Base-by-base conservation (phyloP, 306 rosid species). In the Oemleria cerasiformis region DNA sequence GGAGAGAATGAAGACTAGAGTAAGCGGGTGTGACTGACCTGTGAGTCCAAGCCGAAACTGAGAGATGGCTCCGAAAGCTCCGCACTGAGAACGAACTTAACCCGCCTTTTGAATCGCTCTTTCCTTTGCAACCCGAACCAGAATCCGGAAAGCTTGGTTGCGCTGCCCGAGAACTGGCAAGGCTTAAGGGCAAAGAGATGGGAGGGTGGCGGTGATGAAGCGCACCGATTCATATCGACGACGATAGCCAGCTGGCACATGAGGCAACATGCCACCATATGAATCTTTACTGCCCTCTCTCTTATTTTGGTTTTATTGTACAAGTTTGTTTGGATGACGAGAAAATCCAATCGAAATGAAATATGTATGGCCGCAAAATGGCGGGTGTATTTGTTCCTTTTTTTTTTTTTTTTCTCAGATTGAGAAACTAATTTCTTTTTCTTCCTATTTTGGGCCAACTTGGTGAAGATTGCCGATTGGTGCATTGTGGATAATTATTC, bases 1-100 rank as follows among this genome's bases (percentile, higher is more conserved):
- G 10, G 45, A 17, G 39, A 30, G 63, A 45, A 44, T 9, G 44
- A 70, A 68, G 65, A 8, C 45, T 19, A 43, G 3, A 83, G 41
- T 39, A 15, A 72, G 59, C 39, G 50, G 43, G 38, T 9, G 6
- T 61, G 36, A 30, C 63, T 23, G 47, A 90, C 98, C 96, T 84
- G 91, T 82, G 86, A 83, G 67, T 91, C 91, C 73, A 86, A 82
- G 6, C 77, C 88, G 76, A 82, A 83, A 68, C 80, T 68, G 44
- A 83, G 62, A 73, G 90, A 72, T 0, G 87, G 61, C 70, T 78
- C 85, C 15, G 97, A 87, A 23, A 87, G 86, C 75, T 89, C 86
- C 53, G 97, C 92, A 70, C 76, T 74, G 86, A 83, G 75, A 41
- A 81, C 84, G 64, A 94, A 87, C 75, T 86, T 91, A 48, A 87